Evolutionary conservation across 192 early-diverging fungal species (phyloP).

Genomic region (Dissophora globulifera): DNA sequence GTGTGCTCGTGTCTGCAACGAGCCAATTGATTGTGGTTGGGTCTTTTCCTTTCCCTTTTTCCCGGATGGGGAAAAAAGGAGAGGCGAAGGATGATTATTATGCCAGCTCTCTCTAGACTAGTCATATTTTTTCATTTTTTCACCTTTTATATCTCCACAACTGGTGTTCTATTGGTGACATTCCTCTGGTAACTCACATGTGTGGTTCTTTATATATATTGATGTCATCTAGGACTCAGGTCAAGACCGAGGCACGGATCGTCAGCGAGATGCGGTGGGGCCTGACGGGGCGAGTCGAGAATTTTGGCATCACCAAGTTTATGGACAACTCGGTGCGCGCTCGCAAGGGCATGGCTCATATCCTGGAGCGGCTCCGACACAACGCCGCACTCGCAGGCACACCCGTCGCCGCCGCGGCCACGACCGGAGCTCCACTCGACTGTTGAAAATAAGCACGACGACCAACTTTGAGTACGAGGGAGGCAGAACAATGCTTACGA

Average conservation of each 20-base stretch:
- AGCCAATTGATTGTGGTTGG: too few relatives aligned
- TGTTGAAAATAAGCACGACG: slow-evolving; percentile 7
- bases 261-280: slow-evolving; percentile 90
- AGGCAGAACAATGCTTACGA: too few relatives aligned
- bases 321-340: slow-evolving; percentile 80
- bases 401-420: slow-evolving; percentile 11
- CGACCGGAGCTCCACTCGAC: slow-evolving; percentile 14
- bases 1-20: too few relatives aligned
- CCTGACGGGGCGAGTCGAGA: slow-evolving; percentile 84
- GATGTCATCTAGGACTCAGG: slow-evolving; percentile 60
- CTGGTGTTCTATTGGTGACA: too few relatives aligned
- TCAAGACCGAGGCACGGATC: slow-evolving; percentile 86
- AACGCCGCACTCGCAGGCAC: slow-evolving; percentile 42
- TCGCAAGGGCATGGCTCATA: slow-evolving; percentile 61
- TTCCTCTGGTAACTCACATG: too few relatives aligned
- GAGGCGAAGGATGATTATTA: too few relatives aligned
- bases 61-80: too few relatives aligned
- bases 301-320: slow-evolving; percentile 88
- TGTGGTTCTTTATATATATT: slow-evolving; percentile 4
- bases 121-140: too few relatives aligned
- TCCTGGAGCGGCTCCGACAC: slow-evolving; percentile 60
- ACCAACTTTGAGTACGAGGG: too few relatives aligned
- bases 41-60: too few relatives aligned
- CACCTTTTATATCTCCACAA: too few relatives aligned
- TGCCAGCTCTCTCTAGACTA: too few relatives aligned